phyloP scores from a whole-genome alignment of 352 stramenopile genomes.

The Pythium biforme region DNA sequence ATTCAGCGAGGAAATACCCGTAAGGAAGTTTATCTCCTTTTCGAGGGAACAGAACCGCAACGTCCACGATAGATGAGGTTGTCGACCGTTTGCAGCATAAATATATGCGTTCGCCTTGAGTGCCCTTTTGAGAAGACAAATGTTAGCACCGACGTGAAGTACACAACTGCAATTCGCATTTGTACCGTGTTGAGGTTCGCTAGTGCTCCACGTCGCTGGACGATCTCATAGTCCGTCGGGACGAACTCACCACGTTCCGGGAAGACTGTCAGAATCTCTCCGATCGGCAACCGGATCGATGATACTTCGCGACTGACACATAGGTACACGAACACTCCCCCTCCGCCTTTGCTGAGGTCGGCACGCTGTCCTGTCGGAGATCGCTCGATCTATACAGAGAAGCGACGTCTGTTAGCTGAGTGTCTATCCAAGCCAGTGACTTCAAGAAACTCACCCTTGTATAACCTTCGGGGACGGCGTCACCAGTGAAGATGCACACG shows the following conservation, averaged over 20 bases:
- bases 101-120: slow-evolving; percentile 79
- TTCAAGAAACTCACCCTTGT: slow-evolving; percentile 45
- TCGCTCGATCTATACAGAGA: slow-evolving; percentile 54
- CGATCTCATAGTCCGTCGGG: slow-evolving; percentile 74
- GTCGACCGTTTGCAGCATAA: slow-evolving; percentile 73
- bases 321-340: slow-evolving; percentile 76
- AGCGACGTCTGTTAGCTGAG: background rate
- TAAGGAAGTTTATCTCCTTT: slow-evolving; percentile 86
- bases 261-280: slow-evolving; percentile 74
- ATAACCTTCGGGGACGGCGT: slow-evolving; percentile 65
- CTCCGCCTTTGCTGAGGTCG: slow-evolving; percentile 80
- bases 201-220: slow-evolving; percentile 52
- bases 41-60: slow-evolving; percentile 71
- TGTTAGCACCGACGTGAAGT: background rate
- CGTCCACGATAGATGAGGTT: slow-evolving; percentile 59
- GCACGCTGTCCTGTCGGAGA: slow-evolving; percentile 70
- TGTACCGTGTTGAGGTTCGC: slow-evolving; percentile 77
- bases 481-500: slow-evolving; percentile 75
- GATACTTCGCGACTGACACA: slow-evolving; percentile 56
- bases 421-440: background rate
- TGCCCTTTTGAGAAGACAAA: slow-evolving; percentile 41
- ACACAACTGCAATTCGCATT: background rate
- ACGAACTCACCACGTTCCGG: slow-evolving; percentile 75
- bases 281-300: slow-evolving; percentile 60
- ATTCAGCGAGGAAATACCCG: slow-evolving; percentile 33